Base-by-base conservation (phyloP, 495 filamentous ascomycete genomes). In the Penicillium soppii region DNA sequence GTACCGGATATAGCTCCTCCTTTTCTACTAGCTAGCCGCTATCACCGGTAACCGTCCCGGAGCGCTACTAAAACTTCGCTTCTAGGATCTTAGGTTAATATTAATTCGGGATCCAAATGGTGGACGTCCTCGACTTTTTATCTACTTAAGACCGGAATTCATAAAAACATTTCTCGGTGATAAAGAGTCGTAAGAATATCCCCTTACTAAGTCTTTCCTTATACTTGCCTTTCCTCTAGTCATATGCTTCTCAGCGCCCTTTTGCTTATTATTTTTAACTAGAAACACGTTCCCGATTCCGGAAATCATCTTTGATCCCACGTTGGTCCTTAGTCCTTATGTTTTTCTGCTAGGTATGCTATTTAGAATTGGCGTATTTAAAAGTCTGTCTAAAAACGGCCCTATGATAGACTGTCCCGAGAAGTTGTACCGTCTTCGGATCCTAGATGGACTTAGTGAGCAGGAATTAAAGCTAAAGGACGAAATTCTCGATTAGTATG, bases 1-100 rank as follows among this genome's bases (percentile, higher is more conserved):
- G 63, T 52, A 52, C 7, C 57, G 61, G 10, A 67, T 73, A 37
- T 43, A 76, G 38, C 47, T 70, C 7, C 60, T 59, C 35, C 51
- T 75, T 49, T 74, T 66, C 56, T 62, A 38, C 46, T 51, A 75
- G 51, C 63, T 75, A 10, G 66, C 58, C 7, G 59, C 61, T 32
- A 65, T 73, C 33, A 72, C 67, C 16, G 58, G 19, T 22, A 74
- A 57, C 50, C 59, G 60, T 37, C 69, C 61, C 5, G 30, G 53
- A 45, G 64, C 60, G 2, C 55, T 75, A 12, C 41, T 75, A 7
- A 19, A 70, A 10, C 63, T 75, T 35, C 57, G 59, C 45, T 71
- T 57, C 47, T 23, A 32, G 38, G 43, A 63, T 37, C 26, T 68
- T 6, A 44, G 13, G 23, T 26, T 74, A 32, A 72, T 45, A 36